A percentile compares a stretch with the other conserved stretches of the same genome.
Evolutionary conservation across 2,329 filamentous ascomycete genomes (phyloP).

Genomic region (Sphaerulina vaccinii): DNA sequence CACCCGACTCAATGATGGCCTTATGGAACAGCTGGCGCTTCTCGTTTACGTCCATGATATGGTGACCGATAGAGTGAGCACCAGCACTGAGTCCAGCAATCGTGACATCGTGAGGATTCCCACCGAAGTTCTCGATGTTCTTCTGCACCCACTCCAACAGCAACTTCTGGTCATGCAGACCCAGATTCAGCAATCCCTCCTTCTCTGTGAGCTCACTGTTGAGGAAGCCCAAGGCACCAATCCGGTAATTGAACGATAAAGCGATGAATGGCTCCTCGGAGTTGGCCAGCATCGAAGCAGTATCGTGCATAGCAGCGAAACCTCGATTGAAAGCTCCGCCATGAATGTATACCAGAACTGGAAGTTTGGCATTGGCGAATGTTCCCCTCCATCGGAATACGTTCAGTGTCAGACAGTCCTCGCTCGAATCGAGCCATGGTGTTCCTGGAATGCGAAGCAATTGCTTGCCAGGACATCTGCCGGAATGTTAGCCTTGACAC

Average conservation of each 20-base stretch:
- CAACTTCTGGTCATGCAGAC: conserved; percentile 43
- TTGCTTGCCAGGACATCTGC: conserved; percentile 33
- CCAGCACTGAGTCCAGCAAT: conserved; percentile 54
- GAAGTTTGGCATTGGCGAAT: conserved; percentile 45
- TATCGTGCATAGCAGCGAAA: conserved; percentile 57
- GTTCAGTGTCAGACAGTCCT: conserved; percentile 62
- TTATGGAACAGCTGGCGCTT: conserved; percentile 44
- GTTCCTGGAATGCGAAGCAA: conserved; percentile 26
- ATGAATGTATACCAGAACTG: conserved; percentile 61
- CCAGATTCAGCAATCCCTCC: conserved; percentile 51
- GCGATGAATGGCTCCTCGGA: conserved; percentile 50
- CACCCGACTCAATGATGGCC: conserved; percentile 49
- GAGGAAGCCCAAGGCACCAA: conserved; percentile 68
- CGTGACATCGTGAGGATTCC: conserved; percentile 32
- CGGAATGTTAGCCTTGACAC: conserved; percentile 1
- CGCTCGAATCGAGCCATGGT: conserved; percentile 34
- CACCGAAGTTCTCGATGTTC: conserved; percentile 43
- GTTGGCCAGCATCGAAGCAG: conserved; percentile 54
- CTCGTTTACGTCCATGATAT: conserved; percentile 55
- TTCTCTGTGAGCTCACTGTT: conserved; percentile 53
- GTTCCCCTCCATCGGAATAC: conserved; percentile 49
- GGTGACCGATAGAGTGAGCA: conserved; percentile 67
- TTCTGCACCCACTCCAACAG: conserved; percentile 44
- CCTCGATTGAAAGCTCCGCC: conserved; percentile 57
- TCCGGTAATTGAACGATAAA: conserved; percentile 61